A percentile compares a stretch with the other conserved stretches of the same genome.
Conservation (phyloP, 805 yeast species). For the Saccharomycopsis sp. region DNA sequence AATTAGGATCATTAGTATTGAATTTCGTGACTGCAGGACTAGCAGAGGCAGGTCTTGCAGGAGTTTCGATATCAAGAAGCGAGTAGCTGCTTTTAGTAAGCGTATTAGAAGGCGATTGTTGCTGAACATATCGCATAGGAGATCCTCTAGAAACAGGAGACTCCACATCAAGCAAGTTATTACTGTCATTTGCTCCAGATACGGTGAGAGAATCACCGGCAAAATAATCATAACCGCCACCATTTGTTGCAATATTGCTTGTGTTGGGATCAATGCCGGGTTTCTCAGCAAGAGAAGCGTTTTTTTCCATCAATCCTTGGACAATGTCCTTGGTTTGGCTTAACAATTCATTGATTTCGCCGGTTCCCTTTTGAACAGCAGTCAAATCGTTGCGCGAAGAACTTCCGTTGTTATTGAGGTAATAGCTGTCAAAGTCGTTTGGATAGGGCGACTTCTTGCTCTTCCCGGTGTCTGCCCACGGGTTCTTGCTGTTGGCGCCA, state of each 20-base stretch:
- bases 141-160: conserved; percentile 4
- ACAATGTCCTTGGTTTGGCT: conserved; percentile 11
- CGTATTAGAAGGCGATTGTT: background rate
- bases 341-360: conserved; percentile 9
- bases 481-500: conserved; percentile 6
- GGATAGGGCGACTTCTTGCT: background rate
- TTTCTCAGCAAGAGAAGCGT: background rate
- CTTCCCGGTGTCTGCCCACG: conserved; percentile 11
- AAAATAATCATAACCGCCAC: background rate
- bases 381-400: background rate
- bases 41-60: background rate
- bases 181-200: background rate
- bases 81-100: background rate
- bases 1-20: no score
- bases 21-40: background rate
- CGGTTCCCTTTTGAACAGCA: background rate
- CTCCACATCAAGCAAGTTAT: conserved; percentile 12
- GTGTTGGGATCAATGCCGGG: background rate
- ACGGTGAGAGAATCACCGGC: background rate
- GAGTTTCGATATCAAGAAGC: background rate
- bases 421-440: background rate
- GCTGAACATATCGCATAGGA: background rate
- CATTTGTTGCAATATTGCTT: background rate
- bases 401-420: background rate
- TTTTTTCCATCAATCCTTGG: conserved; percentile 9